A percentile compares a stretch with the other conserved stretches of the same genome.
Evolutionary conservation across 1,284 basidiomycete genomes (phyloP).

Genomic region (Cystobasidium sp.): DNA sequence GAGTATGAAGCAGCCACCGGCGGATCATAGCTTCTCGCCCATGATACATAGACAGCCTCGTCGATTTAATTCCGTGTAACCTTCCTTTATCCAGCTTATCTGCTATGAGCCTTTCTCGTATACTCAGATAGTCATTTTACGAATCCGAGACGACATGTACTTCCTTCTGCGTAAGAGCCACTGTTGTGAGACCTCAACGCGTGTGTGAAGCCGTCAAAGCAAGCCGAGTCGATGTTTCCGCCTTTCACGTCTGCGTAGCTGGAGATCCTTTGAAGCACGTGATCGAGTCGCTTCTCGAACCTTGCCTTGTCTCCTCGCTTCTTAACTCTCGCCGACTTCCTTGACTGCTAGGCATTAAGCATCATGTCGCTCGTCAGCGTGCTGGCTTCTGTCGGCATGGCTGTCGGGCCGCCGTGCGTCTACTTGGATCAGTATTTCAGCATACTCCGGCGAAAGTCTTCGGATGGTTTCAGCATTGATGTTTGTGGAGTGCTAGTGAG

Average conservation of each 20-base stretch:
- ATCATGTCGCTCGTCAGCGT: conserved; percentile 51
- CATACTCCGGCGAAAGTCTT: conserved; percentile 53
- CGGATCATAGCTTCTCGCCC: background rate
- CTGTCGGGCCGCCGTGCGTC: conserved; percentile 58
- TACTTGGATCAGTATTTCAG: conserved; percentile 59
- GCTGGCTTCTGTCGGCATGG: conserved; percentile 58
- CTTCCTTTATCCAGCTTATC: no score
- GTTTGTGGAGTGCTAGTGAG: conserved; percentile 54
- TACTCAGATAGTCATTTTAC: no score
- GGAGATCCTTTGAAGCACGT: no score
- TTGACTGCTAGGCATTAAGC: background rate
- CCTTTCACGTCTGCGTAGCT: no score
- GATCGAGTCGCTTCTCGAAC: background rate
- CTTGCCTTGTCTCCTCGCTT: background rate
- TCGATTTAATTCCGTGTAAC: no score
- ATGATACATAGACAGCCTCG: no score
- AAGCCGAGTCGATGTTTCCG: no score
- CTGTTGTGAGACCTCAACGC: no score
- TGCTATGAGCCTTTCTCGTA: no score
- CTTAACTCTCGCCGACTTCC: background rate
- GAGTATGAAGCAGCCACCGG: background rate
- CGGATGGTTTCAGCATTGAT: conserved; percentile 60
- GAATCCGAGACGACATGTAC: no score
- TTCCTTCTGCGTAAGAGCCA: no score
- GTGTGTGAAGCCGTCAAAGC: no score